Evolutionary conservation across 2,329 filamentous ascomycete species (phyloP), one percentile per base, ranked within the genome.

Genomic region (Trichoderma sp.): DNA sequence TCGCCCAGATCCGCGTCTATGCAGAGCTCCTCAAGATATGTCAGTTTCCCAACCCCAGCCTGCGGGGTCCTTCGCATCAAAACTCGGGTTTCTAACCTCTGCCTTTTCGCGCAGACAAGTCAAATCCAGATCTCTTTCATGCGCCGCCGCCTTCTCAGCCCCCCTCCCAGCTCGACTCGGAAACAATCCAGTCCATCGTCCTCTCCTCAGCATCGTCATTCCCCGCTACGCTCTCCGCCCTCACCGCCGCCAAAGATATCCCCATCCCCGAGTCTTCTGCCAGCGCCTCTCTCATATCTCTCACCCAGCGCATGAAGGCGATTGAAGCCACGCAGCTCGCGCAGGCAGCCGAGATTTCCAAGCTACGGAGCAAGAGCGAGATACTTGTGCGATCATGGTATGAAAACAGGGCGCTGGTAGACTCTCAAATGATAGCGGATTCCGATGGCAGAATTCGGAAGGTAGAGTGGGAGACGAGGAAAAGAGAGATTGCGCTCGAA

Each of bases 381-480:
- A 77, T 78, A 71, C 81, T 86, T 28, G 79, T 93, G 69, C 85
- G 90, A 72, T 79, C 83, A 43, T 96, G 93, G 90, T 94, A 95
- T 79, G 89, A 94, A 77, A 82, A 87, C 28, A 87, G 89, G 4
- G 83, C 96, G 54, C 81, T 97, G 59, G 85, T 86, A 13, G 88
- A 87, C 73, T 90, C 90, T 0, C 86, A 89, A 73, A 86, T 86
- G 69, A 90, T 93, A 81, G 90, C 90, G 26, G 88, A 90, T 63
- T 88, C 90, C 76, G 91, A 96, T 79, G 84, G 86, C 39, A 83
- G 91, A 60, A 78, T 94, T 14, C 86, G 87, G 77, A 82, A 84
- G 70, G 85, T 88, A 8, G 92, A 96, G 80, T 85, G 87, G 66
- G 82, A 83, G 10, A 83, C 95, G 2, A 84, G 88, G 76, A 85